Conservation (phyloP, 768 basidiomycete genomes). For the Gloeostereum incarnatum region DNA sequence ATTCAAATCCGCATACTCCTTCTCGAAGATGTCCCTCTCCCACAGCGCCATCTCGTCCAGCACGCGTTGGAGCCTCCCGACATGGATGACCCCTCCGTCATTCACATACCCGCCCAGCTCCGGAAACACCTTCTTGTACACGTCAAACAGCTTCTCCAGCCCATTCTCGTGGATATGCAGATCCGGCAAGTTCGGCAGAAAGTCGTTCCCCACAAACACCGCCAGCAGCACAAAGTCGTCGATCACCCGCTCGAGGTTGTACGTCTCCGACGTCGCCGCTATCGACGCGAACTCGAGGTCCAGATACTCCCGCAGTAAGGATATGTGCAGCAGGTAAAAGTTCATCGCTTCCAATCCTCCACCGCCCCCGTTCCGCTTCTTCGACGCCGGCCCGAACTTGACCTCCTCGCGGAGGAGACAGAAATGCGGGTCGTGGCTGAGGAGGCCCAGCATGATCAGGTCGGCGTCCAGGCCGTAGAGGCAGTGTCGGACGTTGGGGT, state of each 20-base stretch:
- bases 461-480: conserved; percentile 98
- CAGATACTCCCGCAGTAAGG: conserved; percentile 92
- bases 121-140: conserved; percentile 90
- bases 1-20: conserved; percentile 80
- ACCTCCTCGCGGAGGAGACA: conserved; percentile 97
- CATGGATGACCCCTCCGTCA: conserved; percentile 77
- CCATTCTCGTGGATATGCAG: conserved; percentile 98
- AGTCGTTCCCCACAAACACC: conserved; percentile 97
- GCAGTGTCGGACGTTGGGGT: conserved; percentile 96
- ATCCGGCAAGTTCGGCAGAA: conserved; percentile 92
- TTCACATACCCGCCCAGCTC: conserved; percentile 88
- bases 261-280: conserved; percentile 62
- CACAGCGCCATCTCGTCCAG: conserved; percentile 82
- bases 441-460: conserved; percentile 92
- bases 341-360: conserved; percentile 72
- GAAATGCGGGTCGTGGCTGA: conserved; percentile 98
- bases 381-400: conserved; percentile 84
- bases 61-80: conserved; percentile 73
- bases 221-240: conserved; percentile 97
- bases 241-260: conserved; percentile 89
- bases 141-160: conserved; percentile 84
- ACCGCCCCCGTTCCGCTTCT: conserved; percentile 60
- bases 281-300: conserved; percentile 88
- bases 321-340: conserved; percentile 93
- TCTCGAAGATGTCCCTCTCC: conserved; percentile 88